Evolutionary conservation across 305 asterid species (phyloP).

Genomic region (Solanum hybrid): DNA sequence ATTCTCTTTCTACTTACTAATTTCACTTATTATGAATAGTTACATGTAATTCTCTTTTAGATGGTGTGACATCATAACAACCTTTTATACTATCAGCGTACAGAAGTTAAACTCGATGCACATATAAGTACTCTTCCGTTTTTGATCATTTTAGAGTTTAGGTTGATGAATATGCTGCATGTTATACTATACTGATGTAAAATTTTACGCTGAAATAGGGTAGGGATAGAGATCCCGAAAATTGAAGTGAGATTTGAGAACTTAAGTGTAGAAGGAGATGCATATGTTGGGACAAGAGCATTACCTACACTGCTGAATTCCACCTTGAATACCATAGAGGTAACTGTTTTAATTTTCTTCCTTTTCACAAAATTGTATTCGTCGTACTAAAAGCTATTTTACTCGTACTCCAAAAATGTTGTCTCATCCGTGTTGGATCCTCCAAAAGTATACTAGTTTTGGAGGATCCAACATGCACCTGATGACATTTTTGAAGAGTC

Average conservation of each 20-base stretch:
- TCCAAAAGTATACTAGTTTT: no score
- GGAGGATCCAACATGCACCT: not conserved
- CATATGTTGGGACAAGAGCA: conserved; percentile 65
- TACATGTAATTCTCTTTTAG: not conserved
- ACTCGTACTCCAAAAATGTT: not conserved
- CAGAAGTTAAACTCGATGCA: not conserved
- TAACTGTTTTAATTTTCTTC: conserved; percentile 3
- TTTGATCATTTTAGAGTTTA: not conserved
- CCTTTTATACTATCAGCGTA: not conserved
- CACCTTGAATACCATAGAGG: conserved; percentile 63
- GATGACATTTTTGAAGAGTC: not conserved
- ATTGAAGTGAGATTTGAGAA: conserved; percentile 70
- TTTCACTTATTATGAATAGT: not conserved
- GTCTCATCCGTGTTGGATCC: not conserved
- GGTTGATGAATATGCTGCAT: not conserved
- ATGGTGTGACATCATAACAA: not conserved
- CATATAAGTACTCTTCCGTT: not conserved
- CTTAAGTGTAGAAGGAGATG: conserved; percentile 65
- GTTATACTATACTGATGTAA: not conserved
- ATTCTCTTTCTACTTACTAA: not conserved
- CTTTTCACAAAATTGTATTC: not conserved
- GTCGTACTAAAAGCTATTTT: not conserved
- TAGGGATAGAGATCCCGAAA: conserved; percentile 72
- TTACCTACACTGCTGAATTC: conserved; percentile 74
- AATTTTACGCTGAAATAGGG: conserved; percentile 25